Base-by-base conservation (phyloP, 2,329 filamentous ascomycete species). In the Cercospora beticola region DNA sequence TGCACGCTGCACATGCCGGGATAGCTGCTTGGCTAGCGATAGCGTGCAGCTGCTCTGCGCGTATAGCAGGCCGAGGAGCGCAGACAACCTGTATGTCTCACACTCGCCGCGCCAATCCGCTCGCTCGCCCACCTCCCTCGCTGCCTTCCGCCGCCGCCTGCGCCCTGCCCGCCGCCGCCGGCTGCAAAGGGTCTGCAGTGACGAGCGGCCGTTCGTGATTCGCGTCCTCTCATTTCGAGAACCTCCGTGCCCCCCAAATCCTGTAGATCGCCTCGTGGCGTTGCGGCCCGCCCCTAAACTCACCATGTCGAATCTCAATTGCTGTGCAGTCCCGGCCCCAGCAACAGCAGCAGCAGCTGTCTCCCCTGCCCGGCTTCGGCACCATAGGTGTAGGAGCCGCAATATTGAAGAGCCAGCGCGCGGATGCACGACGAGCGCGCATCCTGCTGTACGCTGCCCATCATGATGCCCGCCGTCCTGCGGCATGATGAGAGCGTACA, bases 191-290 rank as follows among this genome's bases (percentile, higher is more conserved):
- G 46, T 52, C 46, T 52, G 18, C 46, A 14, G 33, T 30, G 21
- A 30, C 60, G 43, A 14, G 60, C 21, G 23, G 60, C 36, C 36
- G 60, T 26, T 23, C 36, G 30, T 36, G 40, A 49, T 49, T 52
- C 60, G 43, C 21, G 60, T 43, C 36, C 28, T 52, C 46, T 31
- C 28, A 21, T 54, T 33, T 33, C 43, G 28, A 49, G 18, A 33
- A 14, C 10, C n/a, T 28, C 23, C 60, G 28, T 40, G 9, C 36
- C 26, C 54, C 54, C 54, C 26, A 8, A 12, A 18, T 40, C 40
- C 36, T 56, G 62, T 28, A 52, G 46, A 64, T 64, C 62, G 31
- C 62, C 28, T 43, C 61, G 46, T 31, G 61, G 62, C 49, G 49
- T 26, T 58, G 62, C 62, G 62, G 62, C 49, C 62, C 62, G 62